Conservation (phyloP, 495 filamentous ascomycete genomes). For the Xylaria castorea region DNA sequence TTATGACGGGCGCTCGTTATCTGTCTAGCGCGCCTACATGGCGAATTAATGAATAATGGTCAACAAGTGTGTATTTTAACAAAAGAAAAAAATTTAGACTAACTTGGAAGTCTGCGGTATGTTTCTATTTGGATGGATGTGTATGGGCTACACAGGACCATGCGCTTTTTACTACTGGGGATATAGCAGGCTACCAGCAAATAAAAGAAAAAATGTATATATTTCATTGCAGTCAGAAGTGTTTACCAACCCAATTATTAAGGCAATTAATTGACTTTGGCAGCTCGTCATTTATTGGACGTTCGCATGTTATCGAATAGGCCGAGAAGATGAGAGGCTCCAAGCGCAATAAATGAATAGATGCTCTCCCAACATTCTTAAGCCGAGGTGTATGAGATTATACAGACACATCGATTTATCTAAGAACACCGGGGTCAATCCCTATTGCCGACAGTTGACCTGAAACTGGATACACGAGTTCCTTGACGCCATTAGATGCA, state of each 20-base stretch:
- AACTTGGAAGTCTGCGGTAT: neutral
- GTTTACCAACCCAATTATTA: neutral
- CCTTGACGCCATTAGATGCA: conserved; percentile 9
- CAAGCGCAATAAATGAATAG: neutral
- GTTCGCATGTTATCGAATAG: neutral
- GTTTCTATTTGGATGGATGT: neutral
- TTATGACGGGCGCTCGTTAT: neutral
- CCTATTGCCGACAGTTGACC: neutral
- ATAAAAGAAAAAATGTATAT: neutral
- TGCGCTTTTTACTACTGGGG: neutral
- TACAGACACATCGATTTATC: neutral
- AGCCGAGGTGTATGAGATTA: neutral
- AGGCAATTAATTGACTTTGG: neutral
- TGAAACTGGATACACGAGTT: neutral
- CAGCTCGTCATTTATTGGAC: neutral
- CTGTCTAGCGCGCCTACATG: neutral
- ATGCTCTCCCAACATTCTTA: neutral
- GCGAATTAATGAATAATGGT: neutral
- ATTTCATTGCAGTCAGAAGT: neutral
- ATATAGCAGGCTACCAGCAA: neutral
- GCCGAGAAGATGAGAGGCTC: neutral
- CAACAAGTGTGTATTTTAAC: neutral
- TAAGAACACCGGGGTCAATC: neutral
- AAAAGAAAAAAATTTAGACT: neutral
- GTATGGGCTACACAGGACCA: neutral